Percentiles rank a stretch among this genome's conserved stretches.
Conservation (phyloP, 192 early-diverging fungal species). For the Ambispora gerdemannii region DNA sequence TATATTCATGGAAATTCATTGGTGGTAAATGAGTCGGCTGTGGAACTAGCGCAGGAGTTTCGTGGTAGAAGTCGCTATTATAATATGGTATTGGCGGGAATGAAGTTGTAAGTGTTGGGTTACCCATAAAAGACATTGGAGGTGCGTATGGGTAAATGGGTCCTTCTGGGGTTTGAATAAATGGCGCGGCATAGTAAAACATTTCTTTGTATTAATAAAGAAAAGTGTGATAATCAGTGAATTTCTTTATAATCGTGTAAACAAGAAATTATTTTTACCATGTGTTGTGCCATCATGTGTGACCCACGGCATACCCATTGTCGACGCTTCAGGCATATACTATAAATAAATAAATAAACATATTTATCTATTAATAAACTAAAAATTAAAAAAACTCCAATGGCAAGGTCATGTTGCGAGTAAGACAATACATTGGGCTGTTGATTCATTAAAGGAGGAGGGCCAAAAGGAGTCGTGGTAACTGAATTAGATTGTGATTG, state of each 20-base stretch:
- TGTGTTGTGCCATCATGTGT: not conserved
- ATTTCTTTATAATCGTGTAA: not conserved
- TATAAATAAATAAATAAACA: no score
- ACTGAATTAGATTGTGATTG: no score
- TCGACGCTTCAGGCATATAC: not conserved
- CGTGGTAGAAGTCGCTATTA: not conserved
- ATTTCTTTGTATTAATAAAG: not conserved
- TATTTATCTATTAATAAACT: not conserved
- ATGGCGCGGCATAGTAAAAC: not conserved
- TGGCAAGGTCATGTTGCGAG: no score
- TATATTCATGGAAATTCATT: not conserved
- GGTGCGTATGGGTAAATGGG: conserved; percentile 8
- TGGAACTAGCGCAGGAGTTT: not conserved
- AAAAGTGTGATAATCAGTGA: not conserved
- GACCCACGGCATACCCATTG: not conserved
- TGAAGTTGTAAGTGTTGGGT: not conserved
- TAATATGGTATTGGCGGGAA: not conserved
- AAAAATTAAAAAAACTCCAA: not conserved
- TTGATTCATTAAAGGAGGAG: no score
- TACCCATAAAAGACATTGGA: not conserved
- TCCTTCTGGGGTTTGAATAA: conserved; percentile 9
- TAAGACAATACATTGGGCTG: no score
- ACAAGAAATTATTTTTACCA: not conserved
- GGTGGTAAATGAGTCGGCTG: not conserved
- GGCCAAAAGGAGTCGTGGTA: no score